Evolutionary conservation across 2,329 filamentous ascomycete genomes (phyloP), one percentile per base, ranked within the genome.

Genomic region (Fusarium hostae): DNA sequence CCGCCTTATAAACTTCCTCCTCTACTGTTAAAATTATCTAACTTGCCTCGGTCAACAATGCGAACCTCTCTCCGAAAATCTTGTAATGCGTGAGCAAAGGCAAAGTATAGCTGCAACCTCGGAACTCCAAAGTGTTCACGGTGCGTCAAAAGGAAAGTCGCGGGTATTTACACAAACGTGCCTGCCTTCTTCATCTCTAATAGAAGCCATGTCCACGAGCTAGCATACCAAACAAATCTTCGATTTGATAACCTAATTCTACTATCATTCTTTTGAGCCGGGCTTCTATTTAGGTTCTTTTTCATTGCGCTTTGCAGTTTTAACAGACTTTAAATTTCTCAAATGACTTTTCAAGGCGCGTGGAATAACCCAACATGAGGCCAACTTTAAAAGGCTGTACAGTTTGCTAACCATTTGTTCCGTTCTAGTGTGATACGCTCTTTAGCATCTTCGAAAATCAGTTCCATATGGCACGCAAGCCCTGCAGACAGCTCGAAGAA

Each of bases 61-160:
- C 86, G 84, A 76, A 81, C 79, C 70, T 87, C 86, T n/a, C 86
- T 89, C 61, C 86, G 87, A 43, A 80, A 87, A 70, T 89, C 87
- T 13, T 89, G 87, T 79, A 80, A 81, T 70, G 83, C 86, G 20
- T 89, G 87, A 73, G 87, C 86, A 47, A 87, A 83, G 72, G 82
- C 85, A 9, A 89, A 89, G 74, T 82, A 86, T 71, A 84, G 85
- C 64, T 89, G 87, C 76, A 86, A 89, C 72, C 83, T 89, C n/a
- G 81, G 80, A 37, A 86, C 82, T 2, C 87, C 87, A 7, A 81
- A 79, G 52, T 89, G 87, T 78, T 87, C 87, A 6, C 85, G 87
- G 58, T 89, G 87, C 75, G 64, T 82, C 61, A 87, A 86, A 77
- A 81, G 85, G 24, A 82, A 83, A 11, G 76, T 81, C 55, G 65